Percentiles rank a stretch among this genome's conserved stretches.
phyloP scores from a whole-genome alignment of 2,329 filamentous ascomycete genomes.

The Fusarium sp. region DNA sequence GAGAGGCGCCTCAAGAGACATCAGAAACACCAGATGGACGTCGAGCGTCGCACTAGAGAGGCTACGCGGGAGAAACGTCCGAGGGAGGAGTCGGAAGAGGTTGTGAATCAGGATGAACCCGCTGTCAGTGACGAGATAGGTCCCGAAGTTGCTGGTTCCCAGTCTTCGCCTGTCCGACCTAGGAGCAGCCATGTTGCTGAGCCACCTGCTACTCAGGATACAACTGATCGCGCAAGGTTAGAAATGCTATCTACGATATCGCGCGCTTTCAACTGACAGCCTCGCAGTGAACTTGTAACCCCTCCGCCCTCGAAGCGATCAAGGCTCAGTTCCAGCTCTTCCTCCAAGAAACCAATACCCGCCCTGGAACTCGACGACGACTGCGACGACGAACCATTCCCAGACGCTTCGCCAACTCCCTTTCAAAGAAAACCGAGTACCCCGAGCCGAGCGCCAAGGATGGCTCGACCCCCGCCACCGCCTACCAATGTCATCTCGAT shows the following conservation, averaged over 20 bases:
- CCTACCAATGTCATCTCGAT: constrained; percentile 41
- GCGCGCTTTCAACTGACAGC: constrained; percentile 21
- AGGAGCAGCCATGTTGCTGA: constrained; percentile 8
- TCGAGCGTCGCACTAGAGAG: constrained; percentile 25
- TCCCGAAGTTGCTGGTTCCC: not conserved
- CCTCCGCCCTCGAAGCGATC: constrained; percentile 53
- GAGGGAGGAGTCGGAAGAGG: constrained; percentile 31
- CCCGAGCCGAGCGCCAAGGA: constrained; percentile 17
- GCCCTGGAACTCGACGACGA: constrained; percentile 25
- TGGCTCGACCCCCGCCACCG: constrained; percentile 2
- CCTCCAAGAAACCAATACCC: constrained; percentile 28
- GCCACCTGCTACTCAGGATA: constrained; percentile 17
- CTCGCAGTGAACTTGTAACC: constrained; percentile 47
- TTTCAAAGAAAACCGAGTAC: constrained; percentile 14
- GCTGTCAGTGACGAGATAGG: not conserved
- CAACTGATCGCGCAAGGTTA: constrained; percentile 36
- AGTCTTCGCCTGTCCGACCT: not conserved
- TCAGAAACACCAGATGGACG: constrained; percentile 40
- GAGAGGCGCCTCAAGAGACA: constrained; percentile 45
- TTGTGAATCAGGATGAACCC: constrained; percentile 4
- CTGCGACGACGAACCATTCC: constrained; percentile 19
- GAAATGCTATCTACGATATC: constrained; percentile 2
- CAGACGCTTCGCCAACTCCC: constrained; percentile 38
- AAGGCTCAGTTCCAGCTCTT: constrained; percentile 38
- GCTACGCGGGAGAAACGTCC: constrained; percentile 35